Percentiles rank a stretch among this genome's conserved stretches.
phyloP scores from a whole-genome alignment of 192 early-diverging fungal species.

The Backusella westeae region DNA sequence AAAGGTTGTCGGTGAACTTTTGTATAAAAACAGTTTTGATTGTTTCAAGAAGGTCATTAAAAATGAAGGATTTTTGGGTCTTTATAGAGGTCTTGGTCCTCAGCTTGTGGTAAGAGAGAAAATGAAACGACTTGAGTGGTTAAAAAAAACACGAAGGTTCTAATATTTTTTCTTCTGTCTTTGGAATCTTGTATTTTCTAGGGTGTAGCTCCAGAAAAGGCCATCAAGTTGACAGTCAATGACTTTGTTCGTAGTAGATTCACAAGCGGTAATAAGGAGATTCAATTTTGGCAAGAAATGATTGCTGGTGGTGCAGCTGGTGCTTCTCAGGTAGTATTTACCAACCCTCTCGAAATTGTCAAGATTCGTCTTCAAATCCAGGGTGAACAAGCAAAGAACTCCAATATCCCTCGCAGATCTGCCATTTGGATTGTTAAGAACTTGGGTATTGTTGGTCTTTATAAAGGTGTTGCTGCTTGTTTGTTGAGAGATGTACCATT shows the following conservation, averaged over 20 bases:
- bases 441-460: slow-evolving; percentile 90
- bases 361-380: slow-evolving; percentile 96
- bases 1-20: slow-evolving; percentile 82
- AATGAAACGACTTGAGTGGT: neutral
- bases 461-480: slow-evolving; percentile 92
- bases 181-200: slow-evolving; percentile 16
- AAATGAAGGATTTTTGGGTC: slow-evolving; percentile 86
- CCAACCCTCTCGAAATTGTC: slow-evolving; percentile 98
- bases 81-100: slow-evolving; percentile 92
- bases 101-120: slow-evolving; percentile 75
- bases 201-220: slow-evolving; percentile 97
- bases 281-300: slow-evolving; percentile 76
- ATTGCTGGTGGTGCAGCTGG: slow-evolving; percentile 87
- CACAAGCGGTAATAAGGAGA: slow-evolving; percentile 67
- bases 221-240: slow-evolving; percentile 97
- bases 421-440: slow-evolving; percentile 88
- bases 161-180: neutral
- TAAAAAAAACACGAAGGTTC: neutral
- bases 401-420: slow-evolving; percentile 56
- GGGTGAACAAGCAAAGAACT: slow-evolving; percentile 67
- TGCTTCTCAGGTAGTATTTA: slow-evolving; percentile 87
- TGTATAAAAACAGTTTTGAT: slow-evolving; percentile 95
- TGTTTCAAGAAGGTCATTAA: slow-evolving; percentile 94
- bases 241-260: slow-evolving; percentile 78
- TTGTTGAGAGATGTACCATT: slow-evolving; percentile 95